Evolutionary conservation across 2,329 filamentous ascomycete species (phyloP), one percentile per base, ranked within the genome.

Genomic region (Epichloe elymi): DNA sequence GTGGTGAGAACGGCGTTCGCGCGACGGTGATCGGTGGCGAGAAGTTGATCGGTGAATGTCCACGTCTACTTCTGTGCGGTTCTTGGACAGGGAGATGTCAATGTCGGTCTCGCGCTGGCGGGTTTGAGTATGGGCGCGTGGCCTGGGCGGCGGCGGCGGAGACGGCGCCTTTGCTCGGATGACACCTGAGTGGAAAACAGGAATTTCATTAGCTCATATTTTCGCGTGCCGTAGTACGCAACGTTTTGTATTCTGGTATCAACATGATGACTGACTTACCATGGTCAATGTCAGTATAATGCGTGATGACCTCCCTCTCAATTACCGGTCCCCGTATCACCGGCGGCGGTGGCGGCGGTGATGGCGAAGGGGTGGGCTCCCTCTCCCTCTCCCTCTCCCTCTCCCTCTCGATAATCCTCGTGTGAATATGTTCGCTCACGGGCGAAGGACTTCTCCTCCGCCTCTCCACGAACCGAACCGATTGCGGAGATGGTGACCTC

Each of bases 251-350:
- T 43, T 43, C 2, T 30, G 26, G 3, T 10, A 30, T 15, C 8
- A 8, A 2, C 6, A 8, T 30, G 12, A 8, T 30, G 12, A 46
- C 80, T 30, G 12, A 46, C 80, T 63, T 73, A 88, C 86, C 89
- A 68, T 95, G 88, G 62, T 95, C 86, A 59, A 94, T 85, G 62
- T 91, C 86, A 52, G 83, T 79, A 64, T 93, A 91, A 67, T 93
- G 87, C 0, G 88, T 94, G 57, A 94, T 90, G 53, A 95, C 82
- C 63, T 95, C 87, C 61, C 91, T 82, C 67, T 91, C 86, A 58
- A 95, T 88, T 1, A 84, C 85, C 36, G 88, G 88, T 19, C 83
- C 82, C 41, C 81, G 78, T 59, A 93, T 83, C 43, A 85, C 75
- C 33, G 80, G 81, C 43, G 78, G 78, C n/a, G 76, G 74, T 8